These are phyloP conservation scores for Chrysoporthe deuterocubensis DNA, from an alignment of 2,329 filamentous ascomycete species.

Conservation along the genomic window DNA sequence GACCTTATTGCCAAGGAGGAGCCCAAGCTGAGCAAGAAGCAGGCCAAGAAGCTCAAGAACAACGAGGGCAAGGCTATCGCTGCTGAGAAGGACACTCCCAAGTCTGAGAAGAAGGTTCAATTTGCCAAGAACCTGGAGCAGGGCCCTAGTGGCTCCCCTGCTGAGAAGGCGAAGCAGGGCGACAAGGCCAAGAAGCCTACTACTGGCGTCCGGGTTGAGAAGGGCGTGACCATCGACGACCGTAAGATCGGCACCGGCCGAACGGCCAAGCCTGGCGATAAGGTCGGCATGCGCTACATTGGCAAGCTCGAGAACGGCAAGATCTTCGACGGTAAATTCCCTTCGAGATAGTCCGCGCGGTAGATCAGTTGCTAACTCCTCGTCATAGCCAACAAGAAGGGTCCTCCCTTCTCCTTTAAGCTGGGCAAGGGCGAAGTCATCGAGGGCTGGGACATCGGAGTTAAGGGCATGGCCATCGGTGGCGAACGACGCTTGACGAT, in stretches of 20 bases:
- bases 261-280: constrained; percentile 86
- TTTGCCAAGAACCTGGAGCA: constrained; percentile 99
- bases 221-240: constrained; percentile 93
- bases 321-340: constrained; percentile 83
- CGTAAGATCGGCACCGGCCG: constrained; percentile 88
- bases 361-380: constrained; percentile 28
- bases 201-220: constrained; percentile 74
- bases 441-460: constrained; percentile 97
- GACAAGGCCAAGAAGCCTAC: constrained; percentile 52
- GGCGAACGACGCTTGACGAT: constrained; percentile 93
- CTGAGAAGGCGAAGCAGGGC: constrained; percentile 45
- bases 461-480: constrained; percentile 89
- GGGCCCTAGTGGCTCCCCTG: constrained; percentile 78
- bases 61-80: constrained; percentile 88
- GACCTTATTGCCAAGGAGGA: constrained; percentile 83
- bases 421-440: constrained; percentile 94
- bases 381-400: constrained; percentile 89
- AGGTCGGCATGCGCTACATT: constrained; percentile 94
- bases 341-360: not conserved
- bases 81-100: constrained; percentile 58
- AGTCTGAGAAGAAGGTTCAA: constrained; percentile 92
- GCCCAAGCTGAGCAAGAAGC: constrained; percentile 88
- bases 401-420: constrained; percentile 96
- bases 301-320: constrained; percentile 95
- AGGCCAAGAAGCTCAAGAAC: constrained; percentile 98